Conservation (phyloP, 108 stramenopile genomes). For the Nannochloropsis gaditana region DNA sequence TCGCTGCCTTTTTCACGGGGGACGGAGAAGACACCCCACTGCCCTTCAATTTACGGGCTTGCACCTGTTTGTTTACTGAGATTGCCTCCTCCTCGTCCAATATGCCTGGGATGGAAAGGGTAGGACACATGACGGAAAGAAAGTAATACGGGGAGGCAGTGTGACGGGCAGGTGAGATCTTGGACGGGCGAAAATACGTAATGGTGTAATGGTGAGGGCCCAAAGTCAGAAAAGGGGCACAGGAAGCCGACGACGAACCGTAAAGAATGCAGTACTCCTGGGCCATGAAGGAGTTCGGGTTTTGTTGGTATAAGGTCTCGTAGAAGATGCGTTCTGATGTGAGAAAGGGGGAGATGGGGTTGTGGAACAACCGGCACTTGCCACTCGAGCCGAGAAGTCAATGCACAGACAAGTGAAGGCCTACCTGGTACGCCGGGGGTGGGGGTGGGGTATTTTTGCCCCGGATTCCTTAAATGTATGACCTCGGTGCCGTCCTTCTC, state of each 20-base stretch:
- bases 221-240: not conserved
- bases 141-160: too few relatives aligned
- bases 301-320: not conserved
- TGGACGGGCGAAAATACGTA: not conserved
- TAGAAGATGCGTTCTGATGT: not conserved
- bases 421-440: not conserved
- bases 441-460: not conserved
- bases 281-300: not conserved
- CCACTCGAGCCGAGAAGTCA: too few relatives aligned
- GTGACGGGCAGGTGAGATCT: too few relatives aligned
- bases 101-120: not conserved
- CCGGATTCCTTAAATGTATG: not conserved
- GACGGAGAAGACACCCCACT: not conserved
- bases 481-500: not conserved
- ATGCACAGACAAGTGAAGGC: not conserved
- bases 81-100: not conserved
- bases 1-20: not conserved
- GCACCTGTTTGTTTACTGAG: not conserved
- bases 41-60: not conserved
- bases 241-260: not conserved
- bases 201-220: not conserved
- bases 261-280: not conserved
- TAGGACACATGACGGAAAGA: not conserved
- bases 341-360: not conserved
- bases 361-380: too few relatives aligned